Percentiles rank a stretch among this genome's conserved stretches.
Conservation (phyloP, 1,284 basidiomycete genomes). For the Ustilago crameri region DNA sequence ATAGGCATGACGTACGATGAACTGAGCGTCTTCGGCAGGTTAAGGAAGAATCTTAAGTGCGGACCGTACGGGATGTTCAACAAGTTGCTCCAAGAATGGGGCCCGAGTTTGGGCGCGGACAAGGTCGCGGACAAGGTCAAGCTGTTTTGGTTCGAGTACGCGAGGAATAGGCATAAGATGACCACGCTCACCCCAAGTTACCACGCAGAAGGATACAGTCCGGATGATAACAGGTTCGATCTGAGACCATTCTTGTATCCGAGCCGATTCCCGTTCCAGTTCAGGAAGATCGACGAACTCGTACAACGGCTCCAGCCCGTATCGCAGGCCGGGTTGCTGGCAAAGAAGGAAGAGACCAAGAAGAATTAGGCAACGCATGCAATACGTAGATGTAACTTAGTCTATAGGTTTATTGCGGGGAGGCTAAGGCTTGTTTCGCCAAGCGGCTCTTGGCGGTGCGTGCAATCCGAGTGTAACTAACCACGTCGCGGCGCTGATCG, state of each 20-base stretch:
- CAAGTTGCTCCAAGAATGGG: slow-evolving; percentile 93
- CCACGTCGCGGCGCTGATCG: slow-evolving; percentile 18
- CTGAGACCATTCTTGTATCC: slow-evolving; percentile 95
- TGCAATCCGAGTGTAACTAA: slow-evolving; percentile 22
- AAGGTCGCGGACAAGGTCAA: slow-evolving; percentile 98
- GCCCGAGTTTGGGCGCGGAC: slow-evolving; percentile 66
- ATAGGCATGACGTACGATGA: slow-evolving; percentile 98
- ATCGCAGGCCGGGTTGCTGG: not conserved
- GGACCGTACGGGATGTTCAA: slow-evolving; percentile 97
- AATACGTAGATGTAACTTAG: not conserved
- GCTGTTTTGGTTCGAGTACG: slow-evolving; percentile 95
- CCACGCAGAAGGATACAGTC: slow-evolving; percentile 88
- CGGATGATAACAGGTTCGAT: slow-evolving; percentile 97
- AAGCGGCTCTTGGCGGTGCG: slow-evolving; percentile 23
- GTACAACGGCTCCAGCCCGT: slow-evolving; percentile 62
- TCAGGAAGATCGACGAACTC: slow-evolving; percentile 88
- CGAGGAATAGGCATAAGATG: slow-evolving; percentile 98
- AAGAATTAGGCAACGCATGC: too few relatives aligned
- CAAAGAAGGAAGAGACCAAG: slow-evolving; percentile 3
- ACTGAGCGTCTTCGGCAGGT: slow-evolving; percentile 87
- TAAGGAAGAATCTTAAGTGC: slow-evolving; percentile 95
- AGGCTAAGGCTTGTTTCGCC: slow-evolving; percentile 13
- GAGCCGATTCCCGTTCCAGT: slow-evolving; percentile 93
- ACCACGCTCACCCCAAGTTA: slow-evolving; percentile 96
- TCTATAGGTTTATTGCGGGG: not conserved